phyloP scores from a whole-genome alignment of 306 rosid species.

The Prunus mongolica region DNA sequence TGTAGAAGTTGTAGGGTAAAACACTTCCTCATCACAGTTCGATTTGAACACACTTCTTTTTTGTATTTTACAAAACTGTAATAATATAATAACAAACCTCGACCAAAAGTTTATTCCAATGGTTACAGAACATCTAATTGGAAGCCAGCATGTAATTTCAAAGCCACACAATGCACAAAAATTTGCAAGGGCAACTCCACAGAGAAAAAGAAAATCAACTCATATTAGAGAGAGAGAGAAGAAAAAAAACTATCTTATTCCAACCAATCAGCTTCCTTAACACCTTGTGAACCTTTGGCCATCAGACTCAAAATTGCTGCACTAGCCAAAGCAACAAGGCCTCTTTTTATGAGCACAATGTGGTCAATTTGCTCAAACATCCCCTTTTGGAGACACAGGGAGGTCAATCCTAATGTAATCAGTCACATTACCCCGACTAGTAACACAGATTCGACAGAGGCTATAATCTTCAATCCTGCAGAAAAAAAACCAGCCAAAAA shows the following conservation, averaged over 20 bases:
- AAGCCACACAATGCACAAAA: not conserved
- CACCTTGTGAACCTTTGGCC: constrained; percentile 24
- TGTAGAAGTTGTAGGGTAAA: not conserved
- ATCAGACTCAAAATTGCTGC: constrained; percentile 43
- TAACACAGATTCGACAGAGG: constrained; percentile 67
- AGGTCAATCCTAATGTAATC: constrained; percentile 62
- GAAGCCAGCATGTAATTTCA: not conserved
- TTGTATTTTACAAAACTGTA: no score
- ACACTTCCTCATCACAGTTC: no score
- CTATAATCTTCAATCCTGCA: constrained; percentile 65
- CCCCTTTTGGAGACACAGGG: constrained; percentile 29
- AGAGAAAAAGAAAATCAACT: not conserved
- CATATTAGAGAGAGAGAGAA: not conserved
- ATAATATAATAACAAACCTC: not conserved
- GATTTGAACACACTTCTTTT: no score
- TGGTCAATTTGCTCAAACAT: constrained; percentile 4
- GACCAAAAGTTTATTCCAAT: no score
- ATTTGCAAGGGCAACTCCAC: not conserved
- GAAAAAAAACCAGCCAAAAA: not conserved
- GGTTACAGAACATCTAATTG: not conserved
- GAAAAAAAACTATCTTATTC: not conserved
- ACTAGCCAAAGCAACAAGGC: constrained; percentile 43
- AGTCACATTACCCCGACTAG: constrained; percentile 41
- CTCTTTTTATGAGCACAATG: constrained; percentile 43
- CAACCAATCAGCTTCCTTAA: not conserved